These are phyloP conservation scores for Mrakiaceae sp. DNA, from an alignment of 1,284 basidiomycete species.

Conservation along the genomic window DNA sequence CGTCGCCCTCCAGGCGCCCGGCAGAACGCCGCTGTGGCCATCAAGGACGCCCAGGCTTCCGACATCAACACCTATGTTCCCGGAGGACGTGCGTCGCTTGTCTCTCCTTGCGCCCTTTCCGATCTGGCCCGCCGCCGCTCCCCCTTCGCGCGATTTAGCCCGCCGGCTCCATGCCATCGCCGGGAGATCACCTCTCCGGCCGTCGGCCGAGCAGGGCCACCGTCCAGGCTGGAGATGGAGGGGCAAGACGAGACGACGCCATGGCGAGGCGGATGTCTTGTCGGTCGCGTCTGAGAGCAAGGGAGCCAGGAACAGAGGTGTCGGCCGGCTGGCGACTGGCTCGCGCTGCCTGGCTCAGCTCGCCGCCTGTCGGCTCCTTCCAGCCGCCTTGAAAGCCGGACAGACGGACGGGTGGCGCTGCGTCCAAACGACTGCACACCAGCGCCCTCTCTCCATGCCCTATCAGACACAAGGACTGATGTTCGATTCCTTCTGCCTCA, in stretches of 20 bases:
- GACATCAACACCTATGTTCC: constrained; percentile 34
- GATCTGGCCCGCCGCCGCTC: background rate
- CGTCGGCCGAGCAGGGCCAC: background rate
- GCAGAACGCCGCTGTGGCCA: background rate
- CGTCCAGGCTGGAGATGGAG: background rate
- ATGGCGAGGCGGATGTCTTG: too few species aligned
- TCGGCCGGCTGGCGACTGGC: background rate
- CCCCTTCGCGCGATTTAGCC: too few species aligned
- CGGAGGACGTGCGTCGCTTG: constrained; percentile 33
- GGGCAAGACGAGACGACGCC: background rate
- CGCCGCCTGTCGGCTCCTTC: background rate
- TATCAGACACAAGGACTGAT: background rate
- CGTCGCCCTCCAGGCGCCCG: background rate
- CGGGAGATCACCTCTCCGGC: too few species aligned
- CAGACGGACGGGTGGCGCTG: too few species aligned
- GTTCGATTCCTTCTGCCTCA: constrained; percentile 28
- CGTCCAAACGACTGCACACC: background rate
- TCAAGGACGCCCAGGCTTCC: constrained; percentile 18
- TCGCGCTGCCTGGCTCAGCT: background rate
- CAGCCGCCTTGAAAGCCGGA: background rate
- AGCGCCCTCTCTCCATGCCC: background rate
- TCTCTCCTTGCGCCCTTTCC: background rate
- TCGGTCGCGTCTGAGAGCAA: background rate
- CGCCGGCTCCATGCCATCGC: too few species aligned
- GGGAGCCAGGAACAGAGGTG: background rate